A percentile compares a stretch with the other conserved stretches of the same genome.
These are phyloP conservation scores for Bimuria novae-zelandiae DNA, from an alignment of 2,329 filamentous ascomycete genomes.

Conservation along the genomic window DNA sequence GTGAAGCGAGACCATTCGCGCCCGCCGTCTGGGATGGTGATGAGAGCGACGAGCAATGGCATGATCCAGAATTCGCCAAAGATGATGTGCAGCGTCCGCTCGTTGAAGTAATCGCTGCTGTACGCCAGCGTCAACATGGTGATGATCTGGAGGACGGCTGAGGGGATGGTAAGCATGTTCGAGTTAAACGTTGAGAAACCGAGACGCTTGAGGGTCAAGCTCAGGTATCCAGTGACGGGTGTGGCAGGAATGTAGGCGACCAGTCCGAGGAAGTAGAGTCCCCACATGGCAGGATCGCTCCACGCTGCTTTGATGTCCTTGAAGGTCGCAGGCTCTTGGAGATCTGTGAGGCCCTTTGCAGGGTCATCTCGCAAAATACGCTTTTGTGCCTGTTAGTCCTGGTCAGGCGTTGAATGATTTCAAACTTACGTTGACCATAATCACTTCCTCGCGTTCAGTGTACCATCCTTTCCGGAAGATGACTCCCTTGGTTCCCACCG, in stretches of 20 bases:
- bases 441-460: constrained; percentile 67
- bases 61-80: constrained; percentile 50
- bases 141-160: constrained; percentile 56
- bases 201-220: constrained; percentile 45
- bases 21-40: constrained; percentile 39
- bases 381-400: constrained; percentile 7
- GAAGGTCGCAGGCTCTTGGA: constrained; percentile 57
- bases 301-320: constrained; percentile 56
- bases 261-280: constrained; percentile 57
- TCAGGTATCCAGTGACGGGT: constrained; percentile 47
- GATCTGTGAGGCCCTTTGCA: constrained; percentile 61
- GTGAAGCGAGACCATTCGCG: constrained; percentile 47
- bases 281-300: constrained; percentile 61
- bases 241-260: constrained; percentile 40
- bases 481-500: constrained; percentile 51
- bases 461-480: constrained; percentile 64
- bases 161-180: constrained; percentile 48
- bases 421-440: constrained; percentile 62
- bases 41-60: constrained; percentile 46
- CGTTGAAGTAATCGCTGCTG: constrained; percentile 56
- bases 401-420: neutral
- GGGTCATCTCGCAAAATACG: constrained; percentile 61
- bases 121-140: constrained; percentile 51
- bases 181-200: constrained; percentile 50
- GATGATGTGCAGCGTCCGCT: constrained; percentile 56